Conservation (phyloP, 164 flowering plant genomes). For the Dillenia turbinata region DNA sequence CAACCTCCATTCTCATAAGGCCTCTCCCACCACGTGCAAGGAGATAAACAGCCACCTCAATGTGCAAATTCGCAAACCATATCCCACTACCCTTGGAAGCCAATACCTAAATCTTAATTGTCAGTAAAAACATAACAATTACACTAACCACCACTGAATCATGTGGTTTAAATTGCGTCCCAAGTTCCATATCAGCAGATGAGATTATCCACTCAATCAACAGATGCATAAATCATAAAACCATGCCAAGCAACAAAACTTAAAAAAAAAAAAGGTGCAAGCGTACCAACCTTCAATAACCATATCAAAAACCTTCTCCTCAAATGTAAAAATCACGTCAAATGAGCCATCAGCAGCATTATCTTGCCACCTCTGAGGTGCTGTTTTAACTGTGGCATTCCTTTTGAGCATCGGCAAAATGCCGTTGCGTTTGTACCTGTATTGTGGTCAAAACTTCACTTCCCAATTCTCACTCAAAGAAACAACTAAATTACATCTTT, state of each 20-base stretch:
- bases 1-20: too few relatives aligned
- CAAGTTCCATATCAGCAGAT: too few relatives aligned
- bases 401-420: slow-evolving; percentile 93
- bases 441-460: slow-evolving; percentile 17
- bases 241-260: not conserved
- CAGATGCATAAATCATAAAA: not conserved
- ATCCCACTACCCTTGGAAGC: too few relatives aligned
- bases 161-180: too few relatives aligned
- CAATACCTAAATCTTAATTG: too few relatives aligned
- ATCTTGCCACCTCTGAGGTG: slow-evolving; percentile 98
- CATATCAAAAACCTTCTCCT: slow-evolving; percentile 95
- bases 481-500: too few relatives aligned
- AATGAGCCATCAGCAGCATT: slow-evolving; percentile 88
- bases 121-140: too few relatives aligned
- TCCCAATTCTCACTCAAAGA: too few relatives aligned
- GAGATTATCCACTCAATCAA: not conserved
- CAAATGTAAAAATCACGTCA: slow-evolving; percentile 84
- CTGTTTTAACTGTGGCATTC: slow-evolving; percentile 65
- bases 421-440: slow-evolving; percentile 88
- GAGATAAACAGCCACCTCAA: too few relatives aligned
- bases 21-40: too few relatives aligned
- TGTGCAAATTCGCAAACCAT: too few relatives aligned
- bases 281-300: slow-evolving; percentile 66
- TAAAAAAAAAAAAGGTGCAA: not conserved
- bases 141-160: too few relatives aligned